phyloP scores from a whole-genome alignment of 805 yeast species.

The Danielia oregonensis region DNA sequence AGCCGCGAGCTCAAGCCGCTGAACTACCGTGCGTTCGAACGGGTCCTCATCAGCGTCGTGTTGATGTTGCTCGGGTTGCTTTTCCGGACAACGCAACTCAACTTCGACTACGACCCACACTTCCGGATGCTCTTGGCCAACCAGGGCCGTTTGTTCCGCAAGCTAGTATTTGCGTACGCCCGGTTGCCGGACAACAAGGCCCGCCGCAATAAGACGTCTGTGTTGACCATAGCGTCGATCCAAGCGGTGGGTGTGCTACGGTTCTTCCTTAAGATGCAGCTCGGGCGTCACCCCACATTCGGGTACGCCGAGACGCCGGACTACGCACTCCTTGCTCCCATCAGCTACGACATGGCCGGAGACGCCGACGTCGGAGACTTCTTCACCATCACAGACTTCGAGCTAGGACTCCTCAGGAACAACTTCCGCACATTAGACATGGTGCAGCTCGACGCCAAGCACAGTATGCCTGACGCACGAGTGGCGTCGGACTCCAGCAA shows the following conservation, averaged over 20 bases:
- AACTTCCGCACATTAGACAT: conserved; percentile 21
- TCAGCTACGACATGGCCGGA: not conserved
- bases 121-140: conserved; percentile 21
- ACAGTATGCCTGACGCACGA: not conserved
- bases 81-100: conserved; percentile 9
- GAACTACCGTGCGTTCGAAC: conserved; percentile 22
- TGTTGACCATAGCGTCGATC: conserved; percentile 11
- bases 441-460: conserved; percentile 7
- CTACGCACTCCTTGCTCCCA: not conserved
- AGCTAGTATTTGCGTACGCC: conserved; percentile 20
- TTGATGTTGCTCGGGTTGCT: conserved; percentile 24
- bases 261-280: conserved; percentile 9
- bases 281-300: not conserved
- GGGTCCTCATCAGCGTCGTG: conserved; percentile 27
- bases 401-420: conserved; percentile 18
- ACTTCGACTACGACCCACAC: conserved; percentile 7
- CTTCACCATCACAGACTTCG: conserved; percentile 21
- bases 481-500: conserved; percentile 21
- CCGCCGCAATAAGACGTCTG: conserved; percentile 5
- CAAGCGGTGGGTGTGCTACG: conserved; percentile 14
- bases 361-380: conserved; percentile 5
- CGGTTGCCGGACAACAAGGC: conserved; percentile 11
- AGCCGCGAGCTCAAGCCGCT: conserved; percentile 8
- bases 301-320: not conserved
- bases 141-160: conserved; percentile 31